Conservation (phyloP, 2,329 filamentous ascomycete species). For the Arthrobotrys pseudoclavata region DNA sequence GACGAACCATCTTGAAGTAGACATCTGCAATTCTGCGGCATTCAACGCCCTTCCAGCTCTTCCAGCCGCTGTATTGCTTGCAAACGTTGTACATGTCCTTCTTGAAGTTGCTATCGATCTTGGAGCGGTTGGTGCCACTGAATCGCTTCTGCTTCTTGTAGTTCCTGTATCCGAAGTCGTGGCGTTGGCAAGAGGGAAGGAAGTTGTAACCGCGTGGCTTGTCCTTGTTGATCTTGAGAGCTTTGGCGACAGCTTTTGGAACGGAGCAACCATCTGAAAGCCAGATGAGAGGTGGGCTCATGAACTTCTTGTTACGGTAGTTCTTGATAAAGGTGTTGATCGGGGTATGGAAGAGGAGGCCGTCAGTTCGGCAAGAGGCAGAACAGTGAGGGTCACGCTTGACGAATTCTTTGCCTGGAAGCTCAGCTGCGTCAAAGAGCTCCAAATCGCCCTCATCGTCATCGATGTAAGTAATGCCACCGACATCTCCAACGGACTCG, state of each 20-base stretch:
- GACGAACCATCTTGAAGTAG: slow-evolving; percentile 65
- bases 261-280: slow-evolving; percentile 45
- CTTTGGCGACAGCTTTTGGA: slow-evolving; percentile 11
- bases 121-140: slow-evolving; percentile 66
- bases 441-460: slow-evolving; percentile 37
- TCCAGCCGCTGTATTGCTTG: slow-evolving; percentile 58
- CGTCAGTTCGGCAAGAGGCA: slow-evolving; percentile 30
- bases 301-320: slow-evolving; percentile 38
- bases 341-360: slow-evolving; percentile 24
- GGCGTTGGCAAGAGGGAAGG: slow-evolving; percentile 69
- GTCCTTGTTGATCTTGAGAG: slow-evolving; percentile 34
- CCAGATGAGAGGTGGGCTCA: slow-evolving; percentile 26
- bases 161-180: slow-evolving; percentile 73
- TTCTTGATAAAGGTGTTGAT: slow-evolving; percentile 36
- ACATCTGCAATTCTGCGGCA: slow-evolving; percentile 64
- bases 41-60: slow-evolving; percentile 31
- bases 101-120: slow-evolving; percentile 70
- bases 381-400: slow-evolving; percentile 36
- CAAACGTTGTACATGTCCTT: slow-evolving; percentile 66
- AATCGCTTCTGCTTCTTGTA: slow-evolving; percentile 70
- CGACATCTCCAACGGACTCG: not conserved
- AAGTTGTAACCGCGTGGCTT: slow-evolving; percentile 68
- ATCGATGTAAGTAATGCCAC: slow-evolving; percentile 28
- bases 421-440: slow-evolving; percentile 20
- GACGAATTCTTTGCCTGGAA: slow-evolving; percentile 30